Evolutionary conservation across 805 yeast species (phyloP), one percentile per base, ranked within the genome.

Genomic region (Schwanniomyces occidentalis): DNA sequence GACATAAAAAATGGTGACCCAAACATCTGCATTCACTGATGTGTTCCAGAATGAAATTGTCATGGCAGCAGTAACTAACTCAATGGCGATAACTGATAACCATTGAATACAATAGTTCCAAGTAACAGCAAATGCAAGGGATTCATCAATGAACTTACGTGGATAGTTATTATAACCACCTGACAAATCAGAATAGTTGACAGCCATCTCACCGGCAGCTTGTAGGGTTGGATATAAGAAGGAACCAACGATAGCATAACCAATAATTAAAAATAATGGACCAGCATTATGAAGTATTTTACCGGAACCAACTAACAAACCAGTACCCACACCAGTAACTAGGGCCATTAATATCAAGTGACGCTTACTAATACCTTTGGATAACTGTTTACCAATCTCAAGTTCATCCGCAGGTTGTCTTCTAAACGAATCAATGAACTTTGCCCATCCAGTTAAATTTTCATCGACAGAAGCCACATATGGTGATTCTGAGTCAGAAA

Each of bases 241-340:
- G 75, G 51, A 38, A 83, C 35, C 82, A 20, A 76, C 67, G 27
- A 78, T 51, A 9, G 58, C 41, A 68, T 78, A 74, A 42, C 76
- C 80, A 33, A 80, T 75, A 32, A 80, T 63, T 20, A 80, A 54
- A 26, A 80, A 76, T 3, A 78, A 82, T 6, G 85, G 83, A 29
- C 86, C 86, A 44, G 84, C 85, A n/a, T 73, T 66, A 25, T 52
- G 55, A 41, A 81, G 60, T 14, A 17, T 19, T 6, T 22, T 33
- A 16, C 35, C 86, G 2, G 84, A 73, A 40, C 84, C 83, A 31
- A 81, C 75, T 40, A 80, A 78, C 37, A 81, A 59, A 52, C 88
- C 86, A 3, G 85, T 78, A 40, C 86, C 86, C 23, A 80, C 75
- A 29, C 80, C 71, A 28, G 83, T 80, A 26, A 85, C 85, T 29